These are phyloP conservation scores for Penicillium frequentans DNA, from an alignment of 2,329 filamentous ascomycete species.

Conservation along the genomic window DNA sequence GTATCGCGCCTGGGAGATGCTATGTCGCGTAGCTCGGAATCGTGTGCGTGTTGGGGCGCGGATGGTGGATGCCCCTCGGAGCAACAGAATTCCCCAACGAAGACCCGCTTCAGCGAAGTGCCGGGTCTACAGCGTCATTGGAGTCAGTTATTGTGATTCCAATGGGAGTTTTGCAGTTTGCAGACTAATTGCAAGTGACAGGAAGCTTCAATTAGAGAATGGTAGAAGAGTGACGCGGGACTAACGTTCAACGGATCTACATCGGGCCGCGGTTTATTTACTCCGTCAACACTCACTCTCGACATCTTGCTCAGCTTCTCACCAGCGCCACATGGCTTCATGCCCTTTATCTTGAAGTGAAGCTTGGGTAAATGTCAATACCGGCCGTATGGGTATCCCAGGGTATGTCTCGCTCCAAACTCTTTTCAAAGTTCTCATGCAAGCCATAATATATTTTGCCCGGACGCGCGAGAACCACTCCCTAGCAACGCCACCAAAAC, in stretches of 20 bases:
- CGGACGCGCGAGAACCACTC: background rate
- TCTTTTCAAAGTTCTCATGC: background rate
- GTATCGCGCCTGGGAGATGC: background rate
- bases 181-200: background rate
- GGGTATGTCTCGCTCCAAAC: conserved; percentile 34
- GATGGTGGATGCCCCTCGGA: conserved; percentile 10
- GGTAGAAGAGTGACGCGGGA: background rate
- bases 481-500: conserved; percentile 6
- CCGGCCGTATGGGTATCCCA: conserved; percentile 44
- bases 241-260: conserved; percentile 30
- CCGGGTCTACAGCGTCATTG: conserved; percentile 8
- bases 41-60: conserved; percentile 5
- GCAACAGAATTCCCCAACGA: conserved; percentile 6
- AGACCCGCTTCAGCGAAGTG: conserved; percentile 6
- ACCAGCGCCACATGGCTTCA: conserved; percentile 9
- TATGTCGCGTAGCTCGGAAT: background rate
- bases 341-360: background rate
- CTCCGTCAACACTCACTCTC: conserved; percentile 24
- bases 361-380: background rate
- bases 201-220: background rate
- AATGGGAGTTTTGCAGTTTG: background rate
- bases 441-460: background rate
- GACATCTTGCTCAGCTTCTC: conserved; percentile 1
- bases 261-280: conserved; percentile 35
- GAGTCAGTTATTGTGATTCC: background rate